Percentiles rank a stretch among this genome's conserved stretches.
Evolutionary conservation across 768 basidiomycete genomes (phyloP).

Genomic region (Suillus subluteus): DNA sequence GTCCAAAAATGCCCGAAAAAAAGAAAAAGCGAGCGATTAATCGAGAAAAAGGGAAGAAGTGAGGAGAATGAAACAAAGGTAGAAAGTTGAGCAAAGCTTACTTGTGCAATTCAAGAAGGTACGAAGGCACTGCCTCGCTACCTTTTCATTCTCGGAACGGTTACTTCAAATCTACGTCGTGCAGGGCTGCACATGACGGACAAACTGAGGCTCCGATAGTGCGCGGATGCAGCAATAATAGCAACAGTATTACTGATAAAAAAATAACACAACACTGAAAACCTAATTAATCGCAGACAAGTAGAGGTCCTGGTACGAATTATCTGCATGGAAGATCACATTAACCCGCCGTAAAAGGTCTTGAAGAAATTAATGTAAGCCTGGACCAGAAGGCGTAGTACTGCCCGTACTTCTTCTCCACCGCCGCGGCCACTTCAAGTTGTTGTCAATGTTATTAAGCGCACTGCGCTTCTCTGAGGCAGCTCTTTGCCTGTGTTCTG

Average conservation of each 20-base stretch:
- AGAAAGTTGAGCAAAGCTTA: slow-evolving; percentile 46
- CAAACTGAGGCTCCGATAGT: background rate
- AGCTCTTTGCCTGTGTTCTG: background rate
- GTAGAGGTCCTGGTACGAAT: slow-evolving; percentile 1
- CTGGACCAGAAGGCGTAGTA: slow-evolving; percentile 48
- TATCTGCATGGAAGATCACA: background rate
- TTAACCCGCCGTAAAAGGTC: too few relatives aligned
- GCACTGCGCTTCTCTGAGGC: slow-evolving; percentile 11
- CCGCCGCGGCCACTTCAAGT: background rate
- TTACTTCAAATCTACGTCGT: background rate
- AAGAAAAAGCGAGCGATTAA: slow-evolving; percentile 7
- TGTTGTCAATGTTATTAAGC: slow-evolving; percentile 6
- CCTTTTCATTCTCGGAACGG: background rate
- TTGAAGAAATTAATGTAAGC: background rate
- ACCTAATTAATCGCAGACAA: background rate
- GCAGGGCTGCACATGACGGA: background rate
- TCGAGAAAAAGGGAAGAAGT: background rate
- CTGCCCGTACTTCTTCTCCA: slow-evolving; percentile 28
- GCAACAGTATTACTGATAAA: background rate
- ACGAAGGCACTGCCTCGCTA: slow-evolving; percentile 2
- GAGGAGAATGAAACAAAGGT: slow-evolving; percentile 16
- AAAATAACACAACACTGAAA: background rate
- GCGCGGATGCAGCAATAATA: background rate
- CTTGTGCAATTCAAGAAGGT: background rate
- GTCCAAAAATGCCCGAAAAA: background rate